phyloP scores from a whole-genome alignment of 495 filamentous ascomycete species.

The Hypomontagnella monticulosa region DNA sequence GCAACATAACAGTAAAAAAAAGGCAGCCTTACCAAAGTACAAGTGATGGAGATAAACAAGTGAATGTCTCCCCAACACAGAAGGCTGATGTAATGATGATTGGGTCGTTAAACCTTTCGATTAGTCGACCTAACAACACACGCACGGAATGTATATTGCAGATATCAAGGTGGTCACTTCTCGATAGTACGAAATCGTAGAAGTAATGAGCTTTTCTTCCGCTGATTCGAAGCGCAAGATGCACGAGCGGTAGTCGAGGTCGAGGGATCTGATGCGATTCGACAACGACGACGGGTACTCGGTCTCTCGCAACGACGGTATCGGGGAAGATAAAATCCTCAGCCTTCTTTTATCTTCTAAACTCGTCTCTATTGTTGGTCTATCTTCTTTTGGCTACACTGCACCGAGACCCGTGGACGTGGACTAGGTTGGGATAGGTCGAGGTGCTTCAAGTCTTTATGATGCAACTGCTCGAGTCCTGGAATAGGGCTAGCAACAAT shows the following conservation, averaged over 20 bases:
- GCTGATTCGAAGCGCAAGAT: slow-evolving; percentile 42
- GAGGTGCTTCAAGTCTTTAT: background rate
- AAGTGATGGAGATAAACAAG: slow-evolving; percentile 89
- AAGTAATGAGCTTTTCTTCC: slow-evolving; percentile 31
- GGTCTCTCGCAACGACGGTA: slow-evolving; percentile 43
- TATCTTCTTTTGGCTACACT: slow-evolving; percentile 47
- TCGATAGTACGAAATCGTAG: slow-evolving; percentile 26
- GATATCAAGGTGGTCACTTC: slow-evolving; percentile 28
- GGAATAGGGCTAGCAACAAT: slow-evolving; percentile 35
- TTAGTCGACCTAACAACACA: slow-evolving; percentile 37
- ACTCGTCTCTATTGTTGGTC: slow-evolving; percentile 47
- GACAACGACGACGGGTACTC: slow-evolving; percentile 42
- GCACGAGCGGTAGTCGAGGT: slow-evolving; percentile 42
- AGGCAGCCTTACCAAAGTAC: slow-evolving; percentile 70
- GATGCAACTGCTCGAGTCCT: slow-evolving; percentile 40
- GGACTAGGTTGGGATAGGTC: slow-evolving; percentile 20
- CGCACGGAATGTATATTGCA: slow-evolving; percentile 41
- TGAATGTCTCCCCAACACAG: slow-evolving; percentile 92
- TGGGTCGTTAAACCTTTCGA: slow-evolving; percentile 51
- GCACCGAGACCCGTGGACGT: slow-evolving; percentile 45
- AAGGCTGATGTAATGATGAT: slow-evolving; percentile 50
- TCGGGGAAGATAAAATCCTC: slow-evolving; percentile 30
- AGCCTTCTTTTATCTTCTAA: slow-evolving; percentile 29
- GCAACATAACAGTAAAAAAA: slow-evolving; percentile 13
- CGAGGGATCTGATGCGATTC: slow-evolving; percentile 41